phyloP scores from a whole-genome alignment of 148 eudicot species.

The Camellia japonica region DNA sequence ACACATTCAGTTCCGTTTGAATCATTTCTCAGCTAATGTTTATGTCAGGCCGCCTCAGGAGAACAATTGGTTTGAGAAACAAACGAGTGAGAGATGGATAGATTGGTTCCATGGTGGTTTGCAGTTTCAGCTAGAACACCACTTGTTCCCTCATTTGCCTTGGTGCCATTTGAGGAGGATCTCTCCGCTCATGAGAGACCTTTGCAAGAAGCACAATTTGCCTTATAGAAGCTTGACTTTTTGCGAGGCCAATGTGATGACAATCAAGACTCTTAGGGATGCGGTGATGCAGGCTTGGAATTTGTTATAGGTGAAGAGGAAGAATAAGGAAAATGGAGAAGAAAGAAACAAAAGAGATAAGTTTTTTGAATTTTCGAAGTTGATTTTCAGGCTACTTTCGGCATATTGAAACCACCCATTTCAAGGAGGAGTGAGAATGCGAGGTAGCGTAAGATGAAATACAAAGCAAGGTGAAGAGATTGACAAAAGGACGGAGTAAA shows the following conservation, averaged over 20 bases:
- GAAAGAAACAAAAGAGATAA: too few relatives aligned
- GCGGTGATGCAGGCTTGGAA: slow-evolving; percentile 82
- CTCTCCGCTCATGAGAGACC: slow-evolving; percentile 60
- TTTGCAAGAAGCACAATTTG: slow-evolving; percentile 85
- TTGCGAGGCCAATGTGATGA: slow-evolving; percentile 67
- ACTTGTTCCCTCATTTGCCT: slow-evolving; percentile 83
- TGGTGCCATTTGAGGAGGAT: slow-evolving; percentile 72
- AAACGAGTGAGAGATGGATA: slow-evolving; percentile 73
- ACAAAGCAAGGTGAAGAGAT: too few relatives aligned
- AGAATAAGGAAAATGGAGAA: too few relatives aligned
- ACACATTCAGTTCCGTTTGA: slow-evolving; percentile 72
- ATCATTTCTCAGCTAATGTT: slow-evolving; percentile 80
- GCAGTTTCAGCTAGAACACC: slow-evolving; percentile 95
- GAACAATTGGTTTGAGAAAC: slow-evolving; percentile 91
- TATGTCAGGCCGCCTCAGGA: slow-evolving; percentile 76
- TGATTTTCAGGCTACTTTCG: too few relatives aligned
- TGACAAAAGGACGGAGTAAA: too few relatives aligned
- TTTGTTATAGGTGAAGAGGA: slow-evolving; percentile 46
- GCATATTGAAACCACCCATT: too few relatives aligned
- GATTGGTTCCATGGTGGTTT: slow-evolving; percentile 91
- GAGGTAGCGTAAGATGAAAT: too few relatives aligned
- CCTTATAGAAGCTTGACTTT: slow-evolving; percentile 76
- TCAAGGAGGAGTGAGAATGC: too few relatives aligned
- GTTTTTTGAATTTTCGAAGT: too few relatives aligned
- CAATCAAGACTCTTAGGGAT: slow-evolving; percentile 53